A percentile compares a stretch with the other conserved stretches of the same genome.
Evolutionary conservation across 176 grass and related monocot species (phyloP).

Genomic region (Oropetium thomaeum): DNA sequence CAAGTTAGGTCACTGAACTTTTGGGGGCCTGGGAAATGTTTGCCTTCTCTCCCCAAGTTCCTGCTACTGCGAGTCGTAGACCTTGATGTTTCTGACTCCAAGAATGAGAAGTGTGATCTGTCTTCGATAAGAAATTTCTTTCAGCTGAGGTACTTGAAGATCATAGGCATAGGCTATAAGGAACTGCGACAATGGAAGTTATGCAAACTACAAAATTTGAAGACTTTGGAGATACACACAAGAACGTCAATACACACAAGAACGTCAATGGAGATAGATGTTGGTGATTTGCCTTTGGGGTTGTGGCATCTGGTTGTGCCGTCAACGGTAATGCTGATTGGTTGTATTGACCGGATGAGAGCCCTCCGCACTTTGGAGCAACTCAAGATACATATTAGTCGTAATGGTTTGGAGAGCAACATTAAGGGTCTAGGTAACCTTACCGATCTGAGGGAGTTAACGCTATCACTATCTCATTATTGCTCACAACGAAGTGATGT

Average conservation of each 20-base stretch:
- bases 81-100: not conserved
- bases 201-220: not conserved
- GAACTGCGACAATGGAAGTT: not conserved
- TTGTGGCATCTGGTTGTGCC: constrained; percentile 14
- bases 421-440: not conserved
- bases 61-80: not conserved
- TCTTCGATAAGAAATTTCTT: not conserved
- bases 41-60: not conserved
- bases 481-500: not conserved
- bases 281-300: not conserved
- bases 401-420: not conserved
- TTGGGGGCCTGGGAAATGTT: not conserved
- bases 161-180: not conserved
- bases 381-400: not conserved
- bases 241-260: not conserved
- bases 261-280: not conserved
- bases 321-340: not conserved
- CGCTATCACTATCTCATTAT: not conserved
- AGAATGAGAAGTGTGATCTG: not conserved
- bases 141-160: constrained; percentile 17
- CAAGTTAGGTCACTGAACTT: constrained; percentile 21
- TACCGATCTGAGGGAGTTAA: not conserved
- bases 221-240: not conserved
- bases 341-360: not conserved
- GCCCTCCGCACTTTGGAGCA: not conserved